Evolutionary conservation across 345 rosid species (phyloP).

Genomic region (Salix brachista): DNA sequence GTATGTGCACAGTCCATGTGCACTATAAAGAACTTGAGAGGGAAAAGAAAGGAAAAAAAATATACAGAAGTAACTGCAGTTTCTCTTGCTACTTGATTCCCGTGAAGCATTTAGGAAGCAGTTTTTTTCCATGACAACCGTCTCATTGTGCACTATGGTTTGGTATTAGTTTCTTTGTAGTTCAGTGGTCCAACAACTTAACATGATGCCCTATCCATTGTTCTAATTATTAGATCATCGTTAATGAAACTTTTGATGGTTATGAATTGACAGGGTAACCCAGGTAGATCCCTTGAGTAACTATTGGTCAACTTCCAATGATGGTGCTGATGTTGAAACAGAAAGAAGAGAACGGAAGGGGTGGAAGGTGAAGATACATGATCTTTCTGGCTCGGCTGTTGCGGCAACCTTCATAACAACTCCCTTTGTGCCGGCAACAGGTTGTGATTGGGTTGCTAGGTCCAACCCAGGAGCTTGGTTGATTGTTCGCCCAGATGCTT

Average conservation of each 20-base stretch:
- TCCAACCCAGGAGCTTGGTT: conserved; percentile 98
- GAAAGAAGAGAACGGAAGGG: conserved; percentile 92
- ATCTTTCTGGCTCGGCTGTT: conserved; percentile 93
- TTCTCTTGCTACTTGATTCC: no score
- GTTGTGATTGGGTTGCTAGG: conserved; percentile 97
- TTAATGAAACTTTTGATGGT: conserved; percentile 28
- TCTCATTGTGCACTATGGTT: background rate
- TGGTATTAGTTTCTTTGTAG: background rate
- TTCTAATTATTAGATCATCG: conserved; percentile 18
- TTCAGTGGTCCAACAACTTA: background rate
- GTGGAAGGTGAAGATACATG: conserved; percentile 98
- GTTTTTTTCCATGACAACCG: background rate
- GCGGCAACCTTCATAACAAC: conserved; percentile 98
- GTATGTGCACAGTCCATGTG: background rate
- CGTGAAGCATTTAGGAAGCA: background rate
- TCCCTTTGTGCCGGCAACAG: conserved; percentile 91
- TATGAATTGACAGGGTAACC: conserved; percentile 52
- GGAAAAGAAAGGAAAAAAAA: background rate
- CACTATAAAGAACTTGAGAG: background rate
- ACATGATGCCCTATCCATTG: conserved; percentile 1
- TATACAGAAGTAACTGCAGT: no score
- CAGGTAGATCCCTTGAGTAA: conserved; percentile 62
- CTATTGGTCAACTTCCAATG: conserved; percentile 54
- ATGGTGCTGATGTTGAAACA: conserved; percentile 48
- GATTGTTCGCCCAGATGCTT: conserved; percentile 76